Evolutionary conservation across 176 grass and related monocot genomes (phyloP).

Genomic region (Carex kokanica): DNA sequence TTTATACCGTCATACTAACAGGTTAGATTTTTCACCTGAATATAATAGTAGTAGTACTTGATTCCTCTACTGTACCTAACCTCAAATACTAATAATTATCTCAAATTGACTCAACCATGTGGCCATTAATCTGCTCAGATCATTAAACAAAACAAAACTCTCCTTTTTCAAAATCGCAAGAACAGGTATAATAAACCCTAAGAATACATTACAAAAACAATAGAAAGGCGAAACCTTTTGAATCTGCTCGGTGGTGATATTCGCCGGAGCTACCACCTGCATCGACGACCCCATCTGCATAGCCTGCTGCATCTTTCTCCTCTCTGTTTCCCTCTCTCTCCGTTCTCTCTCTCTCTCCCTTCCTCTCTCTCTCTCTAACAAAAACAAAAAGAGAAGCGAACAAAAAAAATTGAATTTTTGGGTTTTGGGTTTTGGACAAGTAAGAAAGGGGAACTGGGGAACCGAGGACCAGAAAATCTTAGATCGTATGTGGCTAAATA

Average conservation of each 20-base stretch:
- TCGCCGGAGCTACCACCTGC: slow-evolving; percentile 35
- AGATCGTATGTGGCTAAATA: neutral
- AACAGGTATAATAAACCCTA: slow-evolving; percentile 9
- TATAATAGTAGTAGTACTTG: neutral
- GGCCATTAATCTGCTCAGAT: neutral
- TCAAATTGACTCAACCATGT: neutral
- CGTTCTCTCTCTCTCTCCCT: neutral
- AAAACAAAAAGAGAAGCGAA: slow-evolving; percentile 8
- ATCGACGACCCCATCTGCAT: slow-evolving; percentile 43
- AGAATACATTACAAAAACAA: neutral
- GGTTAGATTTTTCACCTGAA: neutral
- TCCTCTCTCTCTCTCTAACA: slow-evolving; percentile 15
- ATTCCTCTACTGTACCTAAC: slow-evolving; percentile 7
- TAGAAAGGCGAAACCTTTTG: slow-evolving; percentile 53
- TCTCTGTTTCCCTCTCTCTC: neutral
- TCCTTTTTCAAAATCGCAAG: neutral
- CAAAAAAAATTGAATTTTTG: slow-evolving; percentile 28
- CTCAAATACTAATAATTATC: neutral
- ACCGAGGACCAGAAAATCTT: neutral
- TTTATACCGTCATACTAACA: neutral
- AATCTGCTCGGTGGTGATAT: slow-evolving; percentile 94
- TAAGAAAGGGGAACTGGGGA: neutral
- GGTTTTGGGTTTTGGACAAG: slow-evolving; percentile 17
- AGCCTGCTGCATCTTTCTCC: slow-evolving; percentile 64
- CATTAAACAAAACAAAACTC: neutral